phyloP scores from a whole-genome alignment of 371 early-diverging fungal genomes.

The Basidiobolus meristosporus region DNA sequence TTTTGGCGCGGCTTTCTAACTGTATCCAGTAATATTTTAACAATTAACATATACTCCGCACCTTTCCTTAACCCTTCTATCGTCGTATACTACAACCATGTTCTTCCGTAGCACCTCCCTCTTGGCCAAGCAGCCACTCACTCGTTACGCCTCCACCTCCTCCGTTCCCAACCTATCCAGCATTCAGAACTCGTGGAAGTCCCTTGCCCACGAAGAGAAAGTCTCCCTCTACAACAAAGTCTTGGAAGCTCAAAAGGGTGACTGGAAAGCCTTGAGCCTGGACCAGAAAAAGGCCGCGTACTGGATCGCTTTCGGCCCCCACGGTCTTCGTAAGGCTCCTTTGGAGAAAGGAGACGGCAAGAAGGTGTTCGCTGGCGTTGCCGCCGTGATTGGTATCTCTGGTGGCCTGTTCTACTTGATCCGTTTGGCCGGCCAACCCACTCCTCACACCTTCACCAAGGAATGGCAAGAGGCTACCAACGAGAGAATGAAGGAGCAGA shows the following conservation, averaged over 20 bases:
- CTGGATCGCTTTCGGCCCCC: conserved; percentile 87
- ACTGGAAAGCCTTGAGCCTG: conserved; percentile 78
- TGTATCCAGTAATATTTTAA: too few species aligned
- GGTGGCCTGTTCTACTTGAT: conserved; percentile 42
- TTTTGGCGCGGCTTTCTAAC: too few species aligned
- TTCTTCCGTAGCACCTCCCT: too few species aligned
- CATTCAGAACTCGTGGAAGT: conserved; percentile 45
- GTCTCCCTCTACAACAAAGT: conserved; percentile 61
- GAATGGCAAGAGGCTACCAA: conserved; percentile 90
- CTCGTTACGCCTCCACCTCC: background rate
- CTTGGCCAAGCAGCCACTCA: too few species aligned
- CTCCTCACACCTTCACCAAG: conserved; percentile 54
- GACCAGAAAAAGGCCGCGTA: conserved; percentile 91
- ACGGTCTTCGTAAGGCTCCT: conserved; percentile 73
- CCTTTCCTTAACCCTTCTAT: too few species aligned
- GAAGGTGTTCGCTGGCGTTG: conserved; percentile 54
- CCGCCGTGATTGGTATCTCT: conserved; percentile 28
- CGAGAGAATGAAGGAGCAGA: conserved; percentile 57
- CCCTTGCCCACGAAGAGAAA: conserved; percentile 71
- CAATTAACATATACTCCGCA: too few species aligned
- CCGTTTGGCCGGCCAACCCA: conserved; percentile 43
- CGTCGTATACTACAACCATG: too few species aligned
- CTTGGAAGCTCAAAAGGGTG: conserved; percentile 70
- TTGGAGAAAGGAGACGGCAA: conserved; percentile 45
- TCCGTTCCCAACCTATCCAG: background rate